Evolutionary conservation across 768 basidiomycete species (phyloP), one percentile per base, ranked within the genome.

Genomic region (Tylopilus rubrobrunneus): DNA sequence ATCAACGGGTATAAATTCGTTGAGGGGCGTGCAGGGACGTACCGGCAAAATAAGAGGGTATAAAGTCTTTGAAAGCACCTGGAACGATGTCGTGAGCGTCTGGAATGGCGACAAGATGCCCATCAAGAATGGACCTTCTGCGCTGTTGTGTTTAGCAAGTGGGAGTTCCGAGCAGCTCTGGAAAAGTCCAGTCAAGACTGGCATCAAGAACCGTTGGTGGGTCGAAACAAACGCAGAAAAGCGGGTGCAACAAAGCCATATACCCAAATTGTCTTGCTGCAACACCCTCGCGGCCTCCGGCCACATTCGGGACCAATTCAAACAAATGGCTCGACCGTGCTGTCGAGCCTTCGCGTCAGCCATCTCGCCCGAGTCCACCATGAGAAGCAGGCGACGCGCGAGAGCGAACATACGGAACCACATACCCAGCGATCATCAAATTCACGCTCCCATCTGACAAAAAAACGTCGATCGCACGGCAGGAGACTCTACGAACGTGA

Each of bases 281-380:
- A 92, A 67, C 1, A 86, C 78, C 12, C 86, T 73, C 9, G 76
- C 73, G 0, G 80, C 73, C 67, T 91, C 87, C 8, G 78, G 78
- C 87, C 89, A 92, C 15, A 87, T 75, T 55, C 76, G 79, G 3
- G 69, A 64, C 80, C 84, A 89, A 59, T n/a, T 92, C 78, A 62
- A 92, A 92, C 90, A 90, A 92, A 63, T 93, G 91, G 1, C 82
- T 83, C 0, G 90, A 80, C 67, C 91, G 91, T 1, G 87, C 89
- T 89, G 23, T 28, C 17, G 7, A 10, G 19, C 12, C 40, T 23
- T 41, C 3, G 40, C 12, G 21, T 41, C 21, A 41, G 40, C 40
- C 7, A n/a, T 17, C 37, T 17, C 17, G n/a, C n/a, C n/a, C n/a
- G n/a, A n/a, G 14, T 37, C 14, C 10, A 7, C 10, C 29, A 31